phyloP scores from a whole-genome alignment of 2,329 filamentous ascomycete species.

The Aureobasidium musti region DNA sequence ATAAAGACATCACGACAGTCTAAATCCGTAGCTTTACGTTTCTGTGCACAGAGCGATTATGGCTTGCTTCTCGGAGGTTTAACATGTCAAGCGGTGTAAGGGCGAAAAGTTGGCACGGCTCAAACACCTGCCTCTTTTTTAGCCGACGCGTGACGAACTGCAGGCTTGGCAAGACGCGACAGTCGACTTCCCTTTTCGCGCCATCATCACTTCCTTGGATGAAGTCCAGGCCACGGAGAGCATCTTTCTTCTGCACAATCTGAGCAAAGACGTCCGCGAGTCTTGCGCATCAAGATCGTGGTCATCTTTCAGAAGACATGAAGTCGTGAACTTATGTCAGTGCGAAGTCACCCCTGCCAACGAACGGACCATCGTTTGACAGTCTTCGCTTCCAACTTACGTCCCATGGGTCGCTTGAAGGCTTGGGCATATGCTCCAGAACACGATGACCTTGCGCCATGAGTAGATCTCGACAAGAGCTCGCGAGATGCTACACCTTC shows the following conservation, averaged over 20 bases:
- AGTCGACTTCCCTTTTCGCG: neutral
- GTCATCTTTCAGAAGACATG: neutral
- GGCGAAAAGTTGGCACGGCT: neutral
- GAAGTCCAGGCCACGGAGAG: too few species aligned
- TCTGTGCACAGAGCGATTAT: neutral
- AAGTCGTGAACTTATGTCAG: neutral
- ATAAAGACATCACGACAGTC: neutral
- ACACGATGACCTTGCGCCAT: neutral
- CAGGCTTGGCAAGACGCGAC: conserved; percentile 1
- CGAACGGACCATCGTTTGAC: conserved; percentile 19
- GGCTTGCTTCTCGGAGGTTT: neutral
- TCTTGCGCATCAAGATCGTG: neutral
- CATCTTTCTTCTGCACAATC: too few species aligned
- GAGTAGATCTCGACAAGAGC: neutral
- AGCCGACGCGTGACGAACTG: neutral
- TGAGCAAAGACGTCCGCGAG: too few species aligned
- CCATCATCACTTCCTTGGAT: neutral
- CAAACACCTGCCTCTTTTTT: neutral
- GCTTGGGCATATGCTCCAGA: conserved; percentile 5
- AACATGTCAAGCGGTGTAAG: neutral
- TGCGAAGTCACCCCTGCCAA: conserved; percentile 6
- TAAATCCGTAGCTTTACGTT: neutral
- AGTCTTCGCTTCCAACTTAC: neutral
- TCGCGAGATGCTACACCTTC: neutral
- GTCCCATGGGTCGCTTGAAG: conserved; percentile 1